Percentiles rank a stretch among this genome's conserved stretches.
These are phyloP conservation scores for Keithomyces neogunnii DNA, from an alignment of 2,329 filamentous ascomycete species.

Conservation along the genomic window DNA sequence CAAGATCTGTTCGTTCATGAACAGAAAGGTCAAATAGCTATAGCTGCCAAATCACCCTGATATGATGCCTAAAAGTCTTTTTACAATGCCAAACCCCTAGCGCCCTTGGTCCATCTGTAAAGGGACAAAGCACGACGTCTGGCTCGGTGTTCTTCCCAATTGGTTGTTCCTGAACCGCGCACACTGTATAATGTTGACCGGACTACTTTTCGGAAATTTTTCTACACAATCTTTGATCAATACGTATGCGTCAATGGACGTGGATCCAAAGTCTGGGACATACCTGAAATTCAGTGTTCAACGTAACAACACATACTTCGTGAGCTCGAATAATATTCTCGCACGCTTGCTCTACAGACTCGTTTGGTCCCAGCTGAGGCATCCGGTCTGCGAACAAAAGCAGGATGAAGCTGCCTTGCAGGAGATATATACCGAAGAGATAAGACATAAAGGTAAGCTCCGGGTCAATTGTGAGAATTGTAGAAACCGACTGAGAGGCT, in stretches of 20 bases:
- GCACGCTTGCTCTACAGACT: conserved; percentile 37
- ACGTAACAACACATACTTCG: conserved; percentile 40
- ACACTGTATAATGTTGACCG: conserved; percentile 38
- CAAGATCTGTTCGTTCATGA: too few relatives aligned
- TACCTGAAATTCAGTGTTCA: conserved; percentile 42
- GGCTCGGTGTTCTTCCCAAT: conserved; percentile 34
- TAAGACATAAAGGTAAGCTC: conserved; percentile 45
- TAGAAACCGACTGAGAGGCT: conserved; percentile 34
- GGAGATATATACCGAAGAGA: conserved; percentile 42
- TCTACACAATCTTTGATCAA: conserved; percentile 19
- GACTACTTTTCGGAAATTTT: conserved; percentile 47
- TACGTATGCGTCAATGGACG: neutral
- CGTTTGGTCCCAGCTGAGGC: conserved; percentile 35
- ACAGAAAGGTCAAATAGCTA: too few relatives aligned
- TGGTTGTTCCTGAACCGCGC: conserved; percentile 28
- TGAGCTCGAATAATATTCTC: conserved; percentile 42
- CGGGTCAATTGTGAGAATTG: conserved; percentile 38
- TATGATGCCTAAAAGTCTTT: conserved; percentile 16
- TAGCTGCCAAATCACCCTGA: neutral
- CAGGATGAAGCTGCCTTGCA: conserved; percentile 42
- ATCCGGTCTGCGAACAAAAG: conserved; percentile 40
- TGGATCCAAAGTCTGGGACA: neutral
- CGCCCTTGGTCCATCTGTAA: conserved; percentile 40
- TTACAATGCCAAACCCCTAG: conserved; percentile 24
- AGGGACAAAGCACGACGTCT: conserved; percentile 41